A percentile compares a stretch with the other conserved stretches of the same genome.
Evolutionary conservation across 768 basidiomycete genomes (phyloP).

Genomic region (Pleurotus ostreatus): DNA sequence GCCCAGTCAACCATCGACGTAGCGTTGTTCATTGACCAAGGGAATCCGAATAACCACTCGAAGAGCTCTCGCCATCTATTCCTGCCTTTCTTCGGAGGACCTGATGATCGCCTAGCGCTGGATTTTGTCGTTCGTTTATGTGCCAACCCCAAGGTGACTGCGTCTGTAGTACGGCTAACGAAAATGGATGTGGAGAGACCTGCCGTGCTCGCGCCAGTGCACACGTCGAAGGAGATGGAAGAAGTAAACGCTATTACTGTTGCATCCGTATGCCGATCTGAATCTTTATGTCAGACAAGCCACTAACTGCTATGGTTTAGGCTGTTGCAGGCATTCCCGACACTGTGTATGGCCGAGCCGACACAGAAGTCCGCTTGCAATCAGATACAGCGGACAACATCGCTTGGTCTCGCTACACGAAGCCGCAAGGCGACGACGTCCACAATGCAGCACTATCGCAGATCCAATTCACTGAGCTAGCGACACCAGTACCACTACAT

Average conservation of each 20-base stretch:
- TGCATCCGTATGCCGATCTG: neutral
- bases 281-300: too few species aligned
- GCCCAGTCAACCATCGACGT: constrained; percentile 69
- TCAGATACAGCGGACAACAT: constrained; percentile 85
- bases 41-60: constrained; percentile 21
- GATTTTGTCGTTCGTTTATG: constrained; percentile 85
- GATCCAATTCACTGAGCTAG: constrained; percentile 56
- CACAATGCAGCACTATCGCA: constrained; percentile 41
- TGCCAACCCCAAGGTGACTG: constrained; percentile 58
- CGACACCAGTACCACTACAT: constrained; percentile 58
- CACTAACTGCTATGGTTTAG: neutral
- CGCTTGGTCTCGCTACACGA: constrained; percentile 59
- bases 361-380: constrained; percentile 63
- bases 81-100: constrained; percentile 91
- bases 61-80: constrained; percentile 55
- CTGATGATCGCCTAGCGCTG: constrained; percentile 86
- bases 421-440: constrained; percentile 6
- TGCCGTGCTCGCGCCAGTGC: constrained; percentile 20
- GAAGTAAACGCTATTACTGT: constrained; percentile 22
- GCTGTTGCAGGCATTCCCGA: constrained; percentile 50
- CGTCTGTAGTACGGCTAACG: constrained; percentile 68
- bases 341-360: constrained; percentile 64
- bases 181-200: constrained; percentile 36
- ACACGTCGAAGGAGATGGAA: constrained; percentile 17
- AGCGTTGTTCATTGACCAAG: constrained; percentile 72